A percentile compares a stretch with the other conserved stretches of the same genome.
These are phyloP conservation scores for Takashimella tepidaria DNA, from an alignment of 1,284 basidiomycete species.

Conservation along the genomic window DNA sequence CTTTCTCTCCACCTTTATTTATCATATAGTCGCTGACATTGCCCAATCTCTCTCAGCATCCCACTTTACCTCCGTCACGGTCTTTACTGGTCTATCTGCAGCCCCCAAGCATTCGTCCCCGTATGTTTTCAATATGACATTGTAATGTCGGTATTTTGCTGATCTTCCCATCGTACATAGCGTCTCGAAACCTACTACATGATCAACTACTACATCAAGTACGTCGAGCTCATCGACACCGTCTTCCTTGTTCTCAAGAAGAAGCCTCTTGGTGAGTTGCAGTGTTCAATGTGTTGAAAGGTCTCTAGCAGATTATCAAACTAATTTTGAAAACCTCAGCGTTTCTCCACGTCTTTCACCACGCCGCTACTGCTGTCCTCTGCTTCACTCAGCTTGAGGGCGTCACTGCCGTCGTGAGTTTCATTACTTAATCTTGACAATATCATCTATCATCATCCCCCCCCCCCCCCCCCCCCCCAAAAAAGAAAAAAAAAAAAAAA, in stretches of 20 bases:
- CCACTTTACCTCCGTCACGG: conserved; percentile 69
- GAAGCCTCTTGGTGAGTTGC: conserved; percentile 79
- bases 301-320: not conserved
- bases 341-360: conserved; percentile 97
- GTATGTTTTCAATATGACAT: conserved; percentile 52
- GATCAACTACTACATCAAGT: conserved; percentile 97
- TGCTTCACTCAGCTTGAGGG: conserved; percentile 94
- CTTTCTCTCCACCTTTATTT: not conserved
- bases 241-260: conserved; percentile 98
- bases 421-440: no score
- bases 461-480: no score
- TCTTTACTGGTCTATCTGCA: conserved; percentile 73
- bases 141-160: not conserved
- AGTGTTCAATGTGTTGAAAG: no score
- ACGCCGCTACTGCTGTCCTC: conserved; percentile 93
- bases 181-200: conserved; percentile 90
- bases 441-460: no score
- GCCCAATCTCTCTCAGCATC: conserved; percentile 43
- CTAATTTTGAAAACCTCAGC: conserved; percentile 52
- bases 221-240: conserved; percentile 89
- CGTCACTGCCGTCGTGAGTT: conserved; percentile 71
- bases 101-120: conserved; percentile 71
- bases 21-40: conserved; percentile 1
- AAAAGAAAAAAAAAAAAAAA: no score
- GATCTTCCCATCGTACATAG: conserved; percentile 51